Evolutionary conservation across 306 rosid species (phyloP), one percentile per base, ranked within the genome.

Genomic region (Cicer cuneatum): DNA sequence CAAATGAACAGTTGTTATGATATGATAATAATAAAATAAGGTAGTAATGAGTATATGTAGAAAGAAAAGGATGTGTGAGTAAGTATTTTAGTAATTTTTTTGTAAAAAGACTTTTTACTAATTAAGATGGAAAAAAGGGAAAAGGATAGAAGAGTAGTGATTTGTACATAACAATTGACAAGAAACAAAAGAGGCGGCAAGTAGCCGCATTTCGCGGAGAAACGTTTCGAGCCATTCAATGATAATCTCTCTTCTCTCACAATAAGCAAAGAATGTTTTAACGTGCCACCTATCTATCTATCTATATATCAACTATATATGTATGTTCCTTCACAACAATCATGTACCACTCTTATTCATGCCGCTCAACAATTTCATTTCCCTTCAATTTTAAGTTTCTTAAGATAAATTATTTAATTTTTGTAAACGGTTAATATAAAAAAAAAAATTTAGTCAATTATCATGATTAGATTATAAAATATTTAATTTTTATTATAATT

Each of bases 141-240:
- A 49, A 53, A 46, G n/a, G 54, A 58, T 37, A 40, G 59, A 1
- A 68, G 76, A 78, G 54, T 39, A 74, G 73, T 78, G 45, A 79
- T 24, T 13, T 18, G 18, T 8, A 64, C 51, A 42, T 41, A 45
- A 38, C 5, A 78, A 85, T 82, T 78, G 83, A 87, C 71, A 76
- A 76, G 80, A 87, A 83, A 86, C 83, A 85, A 88, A 88, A 88
- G 92, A 78, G 83, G 90, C 88, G 90, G 98, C 98, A 90, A 90
- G 94, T 73, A 85, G 90, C 91, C 98, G 92, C 90, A 87, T 87
- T 92, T 83, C 37, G 87, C 92, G 96, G 92, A 72, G 85, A 87
- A 87, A 85, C 93, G 87, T 84, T 88, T 85, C 84, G 80, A 71
- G 54, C 51, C 71, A 52, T 45, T 76, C 59, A 59, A 59, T 59